Conservation (phyloP, 2,329 filamentous ascomycete species). For the Verticillium zaregamsianum region DNA sequence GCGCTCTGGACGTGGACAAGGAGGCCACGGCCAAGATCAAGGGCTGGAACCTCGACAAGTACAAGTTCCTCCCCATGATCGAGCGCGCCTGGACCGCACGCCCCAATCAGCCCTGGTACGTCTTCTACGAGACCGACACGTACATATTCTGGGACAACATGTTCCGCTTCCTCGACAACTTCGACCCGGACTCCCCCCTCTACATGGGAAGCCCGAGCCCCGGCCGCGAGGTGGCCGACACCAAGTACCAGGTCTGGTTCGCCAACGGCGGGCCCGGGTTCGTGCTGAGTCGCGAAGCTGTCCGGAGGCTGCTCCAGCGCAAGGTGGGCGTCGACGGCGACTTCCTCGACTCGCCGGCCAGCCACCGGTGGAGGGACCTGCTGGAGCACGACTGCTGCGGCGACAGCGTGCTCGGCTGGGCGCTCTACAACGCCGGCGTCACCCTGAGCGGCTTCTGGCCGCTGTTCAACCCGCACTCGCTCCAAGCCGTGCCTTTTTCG, state of each 20-base stretch:
- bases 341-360: slow-evolving; percentile 32
- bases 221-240: slow-evolving; percentile 25
- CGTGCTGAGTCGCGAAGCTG: slow-evolving; percentile 38
- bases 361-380: slow-evolving; percentile 33
- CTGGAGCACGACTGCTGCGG: slow-evolving; percentile 46
- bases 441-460: slow-evolving; percentile 43
- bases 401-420: slow-evolving; percentile 46
- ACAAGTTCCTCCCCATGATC: slow-evolving; percentile 54
- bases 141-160: slow-evolving; percentile 37
- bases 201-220: slow-evolving; percentile 48
- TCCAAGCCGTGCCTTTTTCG: slow-evolving; percentile 43
- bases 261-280: slow-evolving; percentile 46
- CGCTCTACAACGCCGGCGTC: slow-evolving; percentile 38
- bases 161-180: slow-evolving; percentile 43
- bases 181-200: slow-evolving; percentile 36
- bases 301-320: slow-evolving; percentile 34
- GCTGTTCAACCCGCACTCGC: slow-evolving; percentile 44
- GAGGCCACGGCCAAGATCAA: slow-evolving; percentile 25
- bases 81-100: slow-evolving; percentile 43
- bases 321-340: slow-evolving; percentile 25
- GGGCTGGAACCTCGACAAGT: slow-evolving; percentile 52
- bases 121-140: slow-evolving; percentile 54
- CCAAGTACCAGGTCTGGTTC: slow-evolving; percentile 34
- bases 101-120: slow-evolving; percentile 47
- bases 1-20: slow-evolving; percentile 24